phyloP scores from a whole-genome alignment of 2,329 filamentous ascomycete species.

The Alternaria panax region DNA sequence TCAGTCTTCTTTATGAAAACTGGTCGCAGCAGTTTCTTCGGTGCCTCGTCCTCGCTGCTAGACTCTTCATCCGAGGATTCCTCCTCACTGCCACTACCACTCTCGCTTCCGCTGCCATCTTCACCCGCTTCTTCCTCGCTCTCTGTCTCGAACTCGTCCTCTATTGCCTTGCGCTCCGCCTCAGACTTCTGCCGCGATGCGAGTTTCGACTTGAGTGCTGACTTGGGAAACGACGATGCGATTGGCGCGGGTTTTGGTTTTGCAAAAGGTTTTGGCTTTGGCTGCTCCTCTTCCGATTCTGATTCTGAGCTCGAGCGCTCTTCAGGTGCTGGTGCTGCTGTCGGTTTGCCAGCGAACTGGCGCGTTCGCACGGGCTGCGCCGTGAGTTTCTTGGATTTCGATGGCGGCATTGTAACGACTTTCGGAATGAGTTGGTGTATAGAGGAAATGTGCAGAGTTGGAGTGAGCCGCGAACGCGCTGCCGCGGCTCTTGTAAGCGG shows the following conservation, averaged over 20 bases:
- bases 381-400: conserved; percentile 78
- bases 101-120: conserved; percentile 26
- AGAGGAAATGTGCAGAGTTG: not conserved
- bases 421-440: not conserved
- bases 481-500: conserved; percentile 16
- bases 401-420: conserved; percentile 60
- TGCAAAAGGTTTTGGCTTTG: conserved; percentile 50
- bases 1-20: conserved; percentile 72
- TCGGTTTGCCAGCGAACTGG: conserved; percentile 84
- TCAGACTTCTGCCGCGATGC: conserved; percentile 48
- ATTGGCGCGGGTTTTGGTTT: conserved; percentile 50
- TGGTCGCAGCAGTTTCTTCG: conserved; percentile 66
- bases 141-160: conserved; percentile 69
- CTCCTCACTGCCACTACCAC: conserved; percentile 33
- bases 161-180: conserved; percentile 46
- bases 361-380: conserved; percentile 84
- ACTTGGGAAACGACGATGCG: conserved; percentile 57
- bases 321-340: conserved; percentile 51
- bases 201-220: conserved; percentile 53
- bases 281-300: conserved; percentile 60
- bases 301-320: conserved; percentile 52
- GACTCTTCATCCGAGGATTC: conserved; percentile 61
- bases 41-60: conserved; percentile 65
- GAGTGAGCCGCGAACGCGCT: conserved; percentile 3
- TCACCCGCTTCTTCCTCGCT: conserved; percentile 45